Evolutionary conservation across 306 rosid species (phyloP), one percentile per base, ranked within the genome.

Genomic region (Cucumis melo): DNA sequence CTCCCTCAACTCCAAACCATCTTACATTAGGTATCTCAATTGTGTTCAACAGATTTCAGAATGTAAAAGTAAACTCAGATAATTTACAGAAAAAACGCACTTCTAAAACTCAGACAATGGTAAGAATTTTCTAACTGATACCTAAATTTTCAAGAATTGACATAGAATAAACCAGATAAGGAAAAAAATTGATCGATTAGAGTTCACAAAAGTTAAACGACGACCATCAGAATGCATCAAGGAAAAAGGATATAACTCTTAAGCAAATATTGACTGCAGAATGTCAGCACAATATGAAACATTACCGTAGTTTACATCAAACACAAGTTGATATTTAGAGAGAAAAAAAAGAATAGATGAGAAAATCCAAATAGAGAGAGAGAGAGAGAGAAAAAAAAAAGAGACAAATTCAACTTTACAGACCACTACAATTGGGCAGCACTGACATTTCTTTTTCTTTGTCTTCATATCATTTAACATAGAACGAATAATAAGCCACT

Each of bases 1-100:
- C n/a, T n/a, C n/a, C n/a, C n/a, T n/a, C n/a, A n/a, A n/a, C n/a
- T 81, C 98, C 98, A 84, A 91, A 93, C 98, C 98, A 93, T 85
- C 88, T 86, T 48, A 93, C 92, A 65, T 91, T 91, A 78, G 97
- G 96, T 73, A 93, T 90, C 41, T 97, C 98, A 85, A 96, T 97
- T 93, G 89, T 77, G 81, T 84, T 59, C 53, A 75, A 78, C 82
- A 85, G 76, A 70, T 61, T 64, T 21, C 77, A 51, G 51, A 79
- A 53, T 11, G 60, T 9, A 72, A 29, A 29, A 41, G n/a, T 13
- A 72, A 72, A 8, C 17, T 27, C 39, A 71, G 21, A 27, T 71
- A 27, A 24, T 10, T 51, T 16, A 21, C 57, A 24, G n/a, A n/a
- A n/a, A n/a, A n/a, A n/a, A n/a, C n/a, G n/a, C n/a, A n/a, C n/a